Evolutionary conservation across 2,329 filamentous ascomycete species (phyloP).

Genomic region (Aspergillus tanneri): DNA sequence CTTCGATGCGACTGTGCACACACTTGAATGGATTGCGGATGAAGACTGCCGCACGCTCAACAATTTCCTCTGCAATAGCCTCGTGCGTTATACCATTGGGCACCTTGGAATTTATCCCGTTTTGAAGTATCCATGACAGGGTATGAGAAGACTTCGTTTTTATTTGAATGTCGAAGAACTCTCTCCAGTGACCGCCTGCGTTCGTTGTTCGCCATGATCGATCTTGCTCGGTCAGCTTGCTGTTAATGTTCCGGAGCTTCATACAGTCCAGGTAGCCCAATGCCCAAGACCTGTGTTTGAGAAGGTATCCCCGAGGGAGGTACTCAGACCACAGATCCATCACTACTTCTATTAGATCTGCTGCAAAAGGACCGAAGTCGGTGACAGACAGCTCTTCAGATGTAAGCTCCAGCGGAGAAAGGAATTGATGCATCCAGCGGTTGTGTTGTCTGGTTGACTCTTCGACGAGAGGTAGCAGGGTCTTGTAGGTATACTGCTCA

Average conservation of each 20-base stretch:
- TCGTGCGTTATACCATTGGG: not conserved
- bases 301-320: not conserved
- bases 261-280: not conserved
- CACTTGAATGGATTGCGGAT: not conserved
- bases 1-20: too few relatives aligned
- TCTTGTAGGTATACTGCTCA: not conserved
- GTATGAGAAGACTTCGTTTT: not conserved
- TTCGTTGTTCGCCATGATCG: not conserved
- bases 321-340: not conserved
- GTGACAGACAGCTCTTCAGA: not conserved
- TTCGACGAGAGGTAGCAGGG: not conserved
- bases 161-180: not conserved
- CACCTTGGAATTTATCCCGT: not conserved
- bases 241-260: not conserved
- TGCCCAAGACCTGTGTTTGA: not conserved
- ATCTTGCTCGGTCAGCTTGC: not conserved
- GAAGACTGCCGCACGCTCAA: not conserved
- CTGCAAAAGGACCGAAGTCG: not conserved
- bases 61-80: not conserved
- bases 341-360: not conserved
- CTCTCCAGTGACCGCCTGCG: not conserved
- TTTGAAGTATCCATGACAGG: not conserved
- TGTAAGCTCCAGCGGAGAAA: not conserved
- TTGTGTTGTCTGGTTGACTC: slow-evolving; percentile 1
- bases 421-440: not conserved